phyloP scores from a whole-genome alignment of 75 land plant genomes.

The Cryptomeria japonica region DNA sequence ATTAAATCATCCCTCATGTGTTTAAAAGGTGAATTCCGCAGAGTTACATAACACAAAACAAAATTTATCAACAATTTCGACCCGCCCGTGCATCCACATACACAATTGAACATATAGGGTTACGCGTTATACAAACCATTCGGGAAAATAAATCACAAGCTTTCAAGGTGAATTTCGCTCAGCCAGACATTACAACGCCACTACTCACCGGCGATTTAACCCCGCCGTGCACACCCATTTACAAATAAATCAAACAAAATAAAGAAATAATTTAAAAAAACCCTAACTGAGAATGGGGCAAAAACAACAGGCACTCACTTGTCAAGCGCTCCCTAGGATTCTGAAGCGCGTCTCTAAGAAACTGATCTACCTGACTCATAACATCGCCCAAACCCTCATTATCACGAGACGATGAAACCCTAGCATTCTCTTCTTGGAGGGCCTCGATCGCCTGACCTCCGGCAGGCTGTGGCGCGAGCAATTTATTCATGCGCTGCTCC shows the following conservation, averaged over 20 bases:
- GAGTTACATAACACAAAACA: background rate
- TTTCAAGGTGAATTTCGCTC: background rate
- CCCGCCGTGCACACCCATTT: background rate
- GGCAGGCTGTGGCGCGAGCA: background rate
- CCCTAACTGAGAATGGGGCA: background rate
- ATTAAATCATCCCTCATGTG: too few relatives aligned
- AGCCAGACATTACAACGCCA: background rate
- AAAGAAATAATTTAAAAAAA: background rate
- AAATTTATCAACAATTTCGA: background rate
- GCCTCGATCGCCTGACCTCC: background rate
- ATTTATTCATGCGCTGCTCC: background rate
- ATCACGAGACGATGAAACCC: background rate
- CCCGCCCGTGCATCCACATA: background rate
- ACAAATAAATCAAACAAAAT: too few relatives aligned
- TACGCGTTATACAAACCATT: background rate
- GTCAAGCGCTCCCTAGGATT: slow-evolving; percentile 88
- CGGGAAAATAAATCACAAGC: background rate
- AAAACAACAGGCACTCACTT: slow-evolving; percentile 32
- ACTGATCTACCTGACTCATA: slow-evolving; percentile 68
- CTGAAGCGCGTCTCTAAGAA: slow-evolving; percentile 82
- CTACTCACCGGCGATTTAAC: background rate
- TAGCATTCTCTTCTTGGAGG: background rate
- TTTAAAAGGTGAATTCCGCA: background rate
- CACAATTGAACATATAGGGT: background rate
- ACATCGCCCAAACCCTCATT: slow-evolving; percentile 21